Base-by-base conservation (phyloP, 2,329 filamentous ascomycete genomes). In the Trichoderma atroviride region DNA sequence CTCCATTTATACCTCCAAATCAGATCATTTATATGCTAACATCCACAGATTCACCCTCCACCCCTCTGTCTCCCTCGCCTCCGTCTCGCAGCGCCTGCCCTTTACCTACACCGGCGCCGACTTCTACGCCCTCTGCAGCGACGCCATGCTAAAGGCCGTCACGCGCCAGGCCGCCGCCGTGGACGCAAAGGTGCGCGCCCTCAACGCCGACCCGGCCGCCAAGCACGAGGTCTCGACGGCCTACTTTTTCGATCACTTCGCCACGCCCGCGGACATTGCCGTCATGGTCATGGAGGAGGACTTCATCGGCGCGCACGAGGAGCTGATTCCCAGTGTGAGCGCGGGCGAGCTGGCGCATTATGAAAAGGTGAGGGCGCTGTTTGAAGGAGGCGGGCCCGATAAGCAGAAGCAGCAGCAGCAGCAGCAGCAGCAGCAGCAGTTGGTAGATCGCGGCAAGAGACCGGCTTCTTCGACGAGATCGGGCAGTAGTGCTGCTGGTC, bases 111-210 rank as follows among this genome's bases (percentile, higher is more conserved):
- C 96, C 0, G 96, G 96, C 76, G 96, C 96, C 72, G 96, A 99
- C 81, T 91, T 99, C 77, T 99, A 99, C 80, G 96, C 96, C 0
- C 86, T 99, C 24, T 98, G 95, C 83, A 97, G 94, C 55, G 96
- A 99, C 79, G 94, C 96, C 63, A 99, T 99, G 96, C 91, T 99
- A 74, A 98, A 99, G 80, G 96, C 96, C 24, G 95, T 99, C 70
- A 99, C 96, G 3, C 89, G 96, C 5, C 93, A 96, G 77, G 94
- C 96, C 2, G 87, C 89, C 1, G 85, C 88, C 2, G 94, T 98
- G 2, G 96, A 99, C 78, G 85, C 88, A 62, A 96, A 96, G 79
- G 92, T 99, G 73, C 86, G 87, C 27, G 84, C 85, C 5, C 84
- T 97, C 78, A 92, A 92, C 75, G 78, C 82, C 2, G 79, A 80